Evolutionary conservation across 805 yeast genomes (phyloP), one percentile per base, ranked within the genome.

Genomic region (Saturnispora diversa): DNA sequence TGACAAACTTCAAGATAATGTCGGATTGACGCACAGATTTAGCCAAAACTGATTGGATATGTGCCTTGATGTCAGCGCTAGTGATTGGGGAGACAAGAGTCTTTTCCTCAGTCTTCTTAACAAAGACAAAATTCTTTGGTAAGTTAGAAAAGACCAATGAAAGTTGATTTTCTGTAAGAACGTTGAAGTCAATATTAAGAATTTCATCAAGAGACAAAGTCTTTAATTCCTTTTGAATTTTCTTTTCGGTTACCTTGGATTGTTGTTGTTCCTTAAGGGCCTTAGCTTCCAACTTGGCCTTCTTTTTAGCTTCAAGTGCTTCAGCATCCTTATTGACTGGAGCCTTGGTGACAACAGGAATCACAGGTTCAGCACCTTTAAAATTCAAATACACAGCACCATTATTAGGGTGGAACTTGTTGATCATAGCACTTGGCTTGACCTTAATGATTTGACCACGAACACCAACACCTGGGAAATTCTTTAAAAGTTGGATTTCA

Each of bases 391-490:
- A 87, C 15, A 75, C 71, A 3, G 95, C 96, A 32, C 85, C 83
- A 52, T 84, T 79, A 45, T 66, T 52, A 31, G 75, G 74, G 52
- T 85, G 85, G 42, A 87, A 69, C 50, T 64, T 74, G 62, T 84
- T 84, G 55, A 90, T 75, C 95, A 87, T 87, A 46, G 74, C 67
- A 17, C 86, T 83, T 23, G 95, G 87, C 46, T 75, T 70, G 15
- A 87, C 95, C 26, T 72, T 65, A 22, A 81, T 69, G 32, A 87
- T 69, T 63, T 87, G 81, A 26, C 96, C 96, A 45, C 63, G 65
- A 17, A 63, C 63, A 16, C 94, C 94, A 42, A 80, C 60, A 11
- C 70, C 70, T 23, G 77, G 74, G 54, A 75, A 70, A 52, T 84
- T 84, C 52, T 67, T 71, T 44, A 84, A 66, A n/a, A 86, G 65